Evolutionary conservation across 805 yeast species (phyloP).

Genomic region (Nematodospora valgi): DNA sequence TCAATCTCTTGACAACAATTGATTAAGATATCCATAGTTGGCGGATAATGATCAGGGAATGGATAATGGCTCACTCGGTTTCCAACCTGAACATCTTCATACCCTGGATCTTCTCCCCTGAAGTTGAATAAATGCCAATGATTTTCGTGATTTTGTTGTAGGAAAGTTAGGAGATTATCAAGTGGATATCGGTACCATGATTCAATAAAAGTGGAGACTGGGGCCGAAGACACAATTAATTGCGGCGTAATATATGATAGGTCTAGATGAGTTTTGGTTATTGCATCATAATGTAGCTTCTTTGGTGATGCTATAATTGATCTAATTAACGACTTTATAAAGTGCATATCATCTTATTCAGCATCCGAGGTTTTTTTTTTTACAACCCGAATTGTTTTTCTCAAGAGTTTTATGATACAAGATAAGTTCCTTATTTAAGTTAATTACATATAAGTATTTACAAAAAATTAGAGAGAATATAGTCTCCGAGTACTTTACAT

Average conservation of each 20-base stretch:
- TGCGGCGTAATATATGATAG: slow-evolving; percentile 63
- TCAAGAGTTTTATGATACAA: too few species aligned
- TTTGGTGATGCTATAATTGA: slow-evolving; percentile 14
- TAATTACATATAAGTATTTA: too few species aligned
- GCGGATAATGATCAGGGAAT: slow-evolving; percentile 76
- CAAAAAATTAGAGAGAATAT: too few species aligned
- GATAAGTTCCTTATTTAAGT: too few species aligned
- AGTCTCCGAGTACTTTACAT: slow-evolving; percentile 7
- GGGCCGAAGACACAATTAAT: slow-evolving; percentile 74
- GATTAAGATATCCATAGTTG: slow-evolving; percentile 55
- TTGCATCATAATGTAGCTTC: slow-evolving; percentile 5
- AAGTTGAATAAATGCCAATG: slow-evolving; percentile 77
- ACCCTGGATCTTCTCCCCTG: slow-evolving; percentile 51
- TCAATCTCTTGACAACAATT: slow-evolving; percentile 44
- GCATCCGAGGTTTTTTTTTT: too few species aligned
- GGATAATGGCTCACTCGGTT: slow-evolving; percentile 44
- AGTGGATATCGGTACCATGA: slow-evolving; percentile 52
- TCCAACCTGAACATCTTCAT: slow-evolving; percentile 36
- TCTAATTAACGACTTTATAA: slow-evolving; percentile 15
- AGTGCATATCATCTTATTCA: too few species aligned
- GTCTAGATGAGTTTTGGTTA: slow-evolving; percentile 41
- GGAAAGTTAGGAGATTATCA: slow-evolving; percentile 45
- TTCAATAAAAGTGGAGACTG: slow-evolving; percentile 46
- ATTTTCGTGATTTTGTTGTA: slow-evolving; percentile 44
- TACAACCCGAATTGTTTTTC: background rate